These are phyloP conservation scores for Inonotus obliquus DNA, from an alignment of 1,284 basidiomycete genomes.

Conservation along the genomic window DNA sequence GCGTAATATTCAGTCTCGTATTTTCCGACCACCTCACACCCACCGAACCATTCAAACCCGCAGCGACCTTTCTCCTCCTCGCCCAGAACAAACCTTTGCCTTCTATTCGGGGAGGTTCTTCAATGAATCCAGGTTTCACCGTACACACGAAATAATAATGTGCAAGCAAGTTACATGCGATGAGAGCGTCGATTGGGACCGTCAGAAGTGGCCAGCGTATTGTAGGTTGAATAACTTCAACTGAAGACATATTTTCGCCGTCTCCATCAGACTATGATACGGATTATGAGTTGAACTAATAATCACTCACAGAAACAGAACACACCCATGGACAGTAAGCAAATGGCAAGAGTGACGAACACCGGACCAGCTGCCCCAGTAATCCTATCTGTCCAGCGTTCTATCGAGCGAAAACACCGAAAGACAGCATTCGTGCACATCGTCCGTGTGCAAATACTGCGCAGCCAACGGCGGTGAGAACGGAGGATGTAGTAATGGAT, in stretches of 20 bases:
- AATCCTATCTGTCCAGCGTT: slow-evolving; percentile 71
- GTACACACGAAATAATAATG: slow-evolving; percentile 87
- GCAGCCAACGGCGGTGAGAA: not conserved
- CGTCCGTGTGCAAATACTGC: slow-evolving; percentile 27
- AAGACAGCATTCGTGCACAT: slow-evolving; percentile 64
- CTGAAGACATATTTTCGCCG: slow-evolving; percentile 34
- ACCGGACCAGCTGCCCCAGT: slow-evolving; percentile 89
- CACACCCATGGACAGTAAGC: slow-evolving; percentile 65
- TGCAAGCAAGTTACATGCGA: slow-evolving; percentile 71
- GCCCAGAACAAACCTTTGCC: slow-evolving; percentile 53
- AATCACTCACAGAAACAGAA: slow-evolving; percentile 75
- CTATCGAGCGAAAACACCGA: slow-evolving; percentile 79
- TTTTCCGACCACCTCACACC: slow-evolving; percentile 36
- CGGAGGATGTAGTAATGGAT: not conserved
- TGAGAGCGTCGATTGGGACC: slow-evolving; percentile 64
- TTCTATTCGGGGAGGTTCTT: slow-evolving; percentile 41
- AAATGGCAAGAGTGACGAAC: slow-evolving; percentile 76
- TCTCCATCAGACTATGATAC: not conserved
- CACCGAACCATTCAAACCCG: slow-evolving; percentile 14
- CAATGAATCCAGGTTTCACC: slow-evolving; percentile 68
- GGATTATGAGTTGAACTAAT: not conserved
- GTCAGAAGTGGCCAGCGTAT: slow-evolving; percentile 51
- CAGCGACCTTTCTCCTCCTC: slow-evolving; percentile 32
- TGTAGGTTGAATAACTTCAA: slow-evolving; percentile 65
- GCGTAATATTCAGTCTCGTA: slow-evolving; percentile 39